phyloP scores from a whole-genome alignment of 768 basidiomycete genomes.

The Imleria badia region DNA sequence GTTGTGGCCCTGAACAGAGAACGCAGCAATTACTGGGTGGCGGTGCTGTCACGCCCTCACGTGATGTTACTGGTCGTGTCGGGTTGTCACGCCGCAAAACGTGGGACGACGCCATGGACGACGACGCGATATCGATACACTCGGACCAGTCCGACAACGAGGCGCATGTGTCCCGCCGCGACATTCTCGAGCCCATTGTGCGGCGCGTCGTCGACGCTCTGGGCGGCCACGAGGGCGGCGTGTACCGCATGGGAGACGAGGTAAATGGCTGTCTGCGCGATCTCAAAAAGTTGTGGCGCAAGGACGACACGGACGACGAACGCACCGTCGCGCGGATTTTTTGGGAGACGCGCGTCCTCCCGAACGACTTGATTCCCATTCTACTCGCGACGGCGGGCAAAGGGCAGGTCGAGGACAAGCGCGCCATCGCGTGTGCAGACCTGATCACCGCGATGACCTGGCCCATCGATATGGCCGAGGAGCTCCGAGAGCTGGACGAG shows the following conservation, averaged over 20 bases:
- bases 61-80: constrained; percentile 32
- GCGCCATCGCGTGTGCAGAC: constrained; percentile 82
- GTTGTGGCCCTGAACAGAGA: background rate
- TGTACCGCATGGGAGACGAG: constrained; percentile 79
- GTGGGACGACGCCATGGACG: constrained; percentile 20
- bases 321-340: constrained; percentile 93
- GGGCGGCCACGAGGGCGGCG: constrained; percentile 66
- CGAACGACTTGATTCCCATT: constrained; percentile 87
- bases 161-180: constrained; percentile 41
- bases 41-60: constrained; percentile 12
- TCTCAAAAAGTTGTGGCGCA: constrained; percentile 92
- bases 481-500: constrained; percentile 87
- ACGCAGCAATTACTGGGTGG: background rate
- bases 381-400: constrained; percentile 78
- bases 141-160: constrained; percentile 30
- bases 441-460: constrained; percentile 97
- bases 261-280: constrained; percentile 86
- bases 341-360: constrained; percentile 81
- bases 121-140: constrained; percentile 36
- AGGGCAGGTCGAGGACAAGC: constrained; percentile 75
- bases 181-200: constrained; percentile 65
- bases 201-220: constrained; percentile 77
- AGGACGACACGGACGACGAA: constrained; percentile 96
- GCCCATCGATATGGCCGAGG: constrained; percentile 96
- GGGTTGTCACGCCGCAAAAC: constrained; percentile 13